Evolutionary conservation across 345 rosid species (phyloP).

Genomic region (Hibiscus tridactylites): DNA sequence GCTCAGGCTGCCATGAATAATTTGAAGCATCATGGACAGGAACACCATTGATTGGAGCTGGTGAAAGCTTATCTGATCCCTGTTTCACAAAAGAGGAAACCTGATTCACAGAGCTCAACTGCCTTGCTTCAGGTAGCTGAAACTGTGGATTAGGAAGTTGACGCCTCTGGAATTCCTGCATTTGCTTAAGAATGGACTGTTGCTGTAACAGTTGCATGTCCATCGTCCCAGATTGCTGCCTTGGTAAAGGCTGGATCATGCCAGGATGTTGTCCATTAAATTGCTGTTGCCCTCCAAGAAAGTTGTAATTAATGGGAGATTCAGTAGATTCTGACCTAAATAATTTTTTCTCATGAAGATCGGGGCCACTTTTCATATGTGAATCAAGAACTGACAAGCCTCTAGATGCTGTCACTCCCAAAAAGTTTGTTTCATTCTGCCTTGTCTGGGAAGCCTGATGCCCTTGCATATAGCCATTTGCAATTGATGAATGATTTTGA

Average conservation of each 20-base stretch:
- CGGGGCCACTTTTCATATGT: constrained; percentile 39
- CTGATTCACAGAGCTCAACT: constrained; percentile 38
- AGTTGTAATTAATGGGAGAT: constrained; percentile 59
- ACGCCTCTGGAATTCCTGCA: constrained; percentile 74
- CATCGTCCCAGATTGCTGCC: constrained; percentile 59
- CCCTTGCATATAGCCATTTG: constrained; percentile 65
- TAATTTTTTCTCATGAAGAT: constrained; percentile 34
- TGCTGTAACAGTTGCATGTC: constrained; percentile 81
- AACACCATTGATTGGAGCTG: constrained; percentile 47
- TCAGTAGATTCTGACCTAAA: constrained; percentile 46
- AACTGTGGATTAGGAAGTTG: constrained; percentile 45
- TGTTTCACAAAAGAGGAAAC: constrained; percentile 40
- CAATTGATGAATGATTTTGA: constrained; percentile 43
- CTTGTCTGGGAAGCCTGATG: constrained; percentile 36
- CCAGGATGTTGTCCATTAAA: constrained; percentile 49
- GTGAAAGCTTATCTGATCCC: constrained; percentile 31
- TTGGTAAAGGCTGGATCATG: constrained; percentile 52
- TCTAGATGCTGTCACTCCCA: constrained; percentile 51
- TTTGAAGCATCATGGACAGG: constrained; percentile 56
- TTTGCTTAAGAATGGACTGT: constrained; percentile 58
- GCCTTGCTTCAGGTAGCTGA: constrained; percentile 50
- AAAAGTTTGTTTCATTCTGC: constrained; percentile 50
- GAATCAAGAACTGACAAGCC: constrained; percentile 41
- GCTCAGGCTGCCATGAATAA: constrained; percentile 54
- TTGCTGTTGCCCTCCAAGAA: constrained; percentile 65